These are phyloP conservation scores for Hylodesmum podocarpum DNA, from an alignment of 306 rosid species.

Conservation along the genomic window DNA sequence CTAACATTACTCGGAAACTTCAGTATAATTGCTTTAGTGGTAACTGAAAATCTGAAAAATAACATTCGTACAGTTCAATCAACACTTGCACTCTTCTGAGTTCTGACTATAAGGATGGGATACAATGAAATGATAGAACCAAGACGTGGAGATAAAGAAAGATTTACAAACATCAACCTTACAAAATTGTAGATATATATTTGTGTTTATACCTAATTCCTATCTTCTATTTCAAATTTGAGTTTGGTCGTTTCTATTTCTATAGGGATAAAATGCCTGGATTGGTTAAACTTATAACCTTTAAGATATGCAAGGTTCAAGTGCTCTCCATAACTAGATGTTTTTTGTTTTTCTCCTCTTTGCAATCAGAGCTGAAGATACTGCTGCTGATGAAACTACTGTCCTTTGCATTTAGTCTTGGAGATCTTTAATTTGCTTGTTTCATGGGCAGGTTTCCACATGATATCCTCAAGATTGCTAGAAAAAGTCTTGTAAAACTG, in stretches of 20 bases:
- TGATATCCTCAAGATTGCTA: slow-evolving; percentile 84
- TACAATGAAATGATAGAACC: slow-evolving; percentile 12
- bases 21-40: neutral
- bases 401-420: slow-evolving; percentile 58
- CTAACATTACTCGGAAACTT: neutral
- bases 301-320: neutral
- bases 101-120: neutral
- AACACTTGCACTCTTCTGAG: neutral
- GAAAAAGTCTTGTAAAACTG: slow-evolving; percentile 85
- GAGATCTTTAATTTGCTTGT: slow-evolving; percentile 56
- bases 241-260: slow-evolving; percentile 25
- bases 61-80: slow-evolving; percentile 18
- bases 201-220: neutral
- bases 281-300: slow-evolving; percentile 13
- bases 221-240: neutral
- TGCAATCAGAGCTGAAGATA: neutral
- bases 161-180: slow-evolving; percentile 30
- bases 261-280: slow-evolving; percentile 1
- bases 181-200: neutral
- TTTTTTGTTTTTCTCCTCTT: neutral
- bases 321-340: neutral
- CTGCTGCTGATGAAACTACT: slow-evolving; percentile 35
- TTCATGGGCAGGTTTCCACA: slow-evolving; percentile 79
- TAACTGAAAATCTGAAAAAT: neutral
- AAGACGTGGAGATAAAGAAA: neutral